phyloP scores from a whole-genome alignment of 2,329 filamentous ascomycete genomes.

The Sclerotinia glacialis region DNA sequence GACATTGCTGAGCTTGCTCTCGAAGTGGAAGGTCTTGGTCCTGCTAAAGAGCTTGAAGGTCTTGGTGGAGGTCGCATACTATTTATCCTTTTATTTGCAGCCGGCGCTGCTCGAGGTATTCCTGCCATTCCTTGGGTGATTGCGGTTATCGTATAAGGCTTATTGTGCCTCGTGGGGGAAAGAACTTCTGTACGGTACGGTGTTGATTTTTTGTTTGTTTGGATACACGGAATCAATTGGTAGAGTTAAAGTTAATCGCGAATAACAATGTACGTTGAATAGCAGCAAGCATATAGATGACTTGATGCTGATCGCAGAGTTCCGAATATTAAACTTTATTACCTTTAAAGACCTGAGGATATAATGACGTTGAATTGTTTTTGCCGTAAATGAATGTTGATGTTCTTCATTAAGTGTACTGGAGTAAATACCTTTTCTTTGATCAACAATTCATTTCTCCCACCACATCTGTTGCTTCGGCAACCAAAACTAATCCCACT shows the following conservation, averaged over 20 bases:
- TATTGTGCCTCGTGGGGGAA: not conserved
- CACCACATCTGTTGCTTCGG: constrained; percentile 2
- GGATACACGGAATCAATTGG: not conserved
- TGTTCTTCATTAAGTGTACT: not conserved
- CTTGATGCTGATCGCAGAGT: not conserved
- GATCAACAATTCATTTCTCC: constrained; percentile 6
- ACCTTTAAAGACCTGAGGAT: not conserved
- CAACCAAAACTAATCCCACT: constrained; percentile 15
- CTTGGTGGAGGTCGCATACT: constrained; percentile 54
- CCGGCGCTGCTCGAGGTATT: constrained; percentile 49
- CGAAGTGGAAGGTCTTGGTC: constrained; percentile 28
- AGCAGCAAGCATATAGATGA: not conserved
- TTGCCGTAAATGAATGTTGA: constrained; percentile 8
- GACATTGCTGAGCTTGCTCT: constrained; percentile 47
- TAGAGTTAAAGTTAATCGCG: not conserved
- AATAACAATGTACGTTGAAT: not conserved
- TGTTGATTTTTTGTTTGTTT: constrained; percentile 10
- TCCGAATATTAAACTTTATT: not conserved
- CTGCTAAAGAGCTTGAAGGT: constrained; percentile 43
- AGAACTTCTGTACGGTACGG: not conserved
- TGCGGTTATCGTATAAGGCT: not conserved
- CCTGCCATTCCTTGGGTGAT: constrained; percentile 48
- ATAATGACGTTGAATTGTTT: not conserved
- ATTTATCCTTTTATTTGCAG: constrained; percentile 48
- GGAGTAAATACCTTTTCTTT: not conserved